Conservation (phyloP, 495 filamentous ascomycete species). For the Neurospora sp. region DNA sequence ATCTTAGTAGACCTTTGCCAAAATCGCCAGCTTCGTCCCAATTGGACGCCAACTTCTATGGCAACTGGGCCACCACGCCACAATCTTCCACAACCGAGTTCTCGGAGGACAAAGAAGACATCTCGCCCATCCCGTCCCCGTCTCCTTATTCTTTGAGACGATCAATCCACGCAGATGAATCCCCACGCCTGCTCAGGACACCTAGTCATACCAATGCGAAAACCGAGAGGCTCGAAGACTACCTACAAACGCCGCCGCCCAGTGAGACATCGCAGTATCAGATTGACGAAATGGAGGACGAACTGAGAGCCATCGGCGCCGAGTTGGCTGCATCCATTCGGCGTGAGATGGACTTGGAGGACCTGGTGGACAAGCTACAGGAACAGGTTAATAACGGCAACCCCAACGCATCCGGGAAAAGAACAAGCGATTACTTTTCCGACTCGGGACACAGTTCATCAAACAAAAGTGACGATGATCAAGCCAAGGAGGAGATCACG, state of each 20-base stretch:
- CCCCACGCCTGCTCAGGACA: slow-evolving; percentile 25
- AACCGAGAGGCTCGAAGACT: slow-evolving; percentile 27
- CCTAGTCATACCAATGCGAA: slow-evolving; percentile 21
- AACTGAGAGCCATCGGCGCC: slow-evolving; percentile 82
- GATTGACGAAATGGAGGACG: slow-evolving; percentile 79
- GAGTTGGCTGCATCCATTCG: slow-evolving; percentile 88
- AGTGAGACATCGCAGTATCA: slow-evolving; percentile 26
- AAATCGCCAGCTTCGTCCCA: slow-evolving; percentile 44
- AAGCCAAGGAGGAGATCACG: slow-evolving; percentile 72
- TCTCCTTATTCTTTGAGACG: slow-evolving; percentile 32
- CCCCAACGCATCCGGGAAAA: slow-evolving; percentile 50
- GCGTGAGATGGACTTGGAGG: slow-evolving; percentile 93
- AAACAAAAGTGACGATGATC: slow-evolving; percentile 55
- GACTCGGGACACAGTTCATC: slow-evolving; percentile 86
- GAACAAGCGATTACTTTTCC: slow-evolving; percentile 96
- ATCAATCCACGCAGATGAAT: slow-evolving; percentile 25
- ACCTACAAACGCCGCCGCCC: slow-evolving; percentile 36
- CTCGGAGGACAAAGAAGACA: slow-evolving; percentile 33
- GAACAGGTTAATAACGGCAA: slow-evolving; percentile 48
- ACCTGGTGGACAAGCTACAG: slow-evolving; percentile 80
- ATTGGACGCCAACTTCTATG: slow-evolving; percentile 37
- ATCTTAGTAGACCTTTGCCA: slow-evolving; percentile 41
- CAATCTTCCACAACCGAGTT: slow-evolving; percentile 31
- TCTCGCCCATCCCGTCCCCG: slow-evolving; percentile 36
- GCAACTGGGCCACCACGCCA: slow-evolving; percentile 36